Percentiles rank a stretch among this genome's conserved stretches.
Conservation (phyloP, 1,284 basidiomycete species). For the Vanrija pseudolonga region DNA sequence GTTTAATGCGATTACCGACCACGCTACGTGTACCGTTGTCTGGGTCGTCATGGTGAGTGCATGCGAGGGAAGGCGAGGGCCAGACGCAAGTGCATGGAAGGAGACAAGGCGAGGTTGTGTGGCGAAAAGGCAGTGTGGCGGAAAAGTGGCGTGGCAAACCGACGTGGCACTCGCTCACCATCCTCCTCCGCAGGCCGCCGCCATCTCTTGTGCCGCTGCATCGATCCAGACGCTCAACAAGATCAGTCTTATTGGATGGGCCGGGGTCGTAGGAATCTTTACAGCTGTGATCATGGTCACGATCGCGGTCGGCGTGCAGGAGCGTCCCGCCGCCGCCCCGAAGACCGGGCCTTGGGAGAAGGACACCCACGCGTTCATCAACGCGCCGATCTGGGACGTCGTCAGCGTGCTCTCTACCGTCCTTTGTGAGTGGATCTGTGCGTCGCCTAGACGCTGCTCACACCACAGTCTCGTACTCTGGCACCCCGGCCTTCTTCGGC, state of each 20-base stretch:
- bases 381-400: conserved; percentile 27
- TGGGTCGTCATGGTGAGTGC: conserved; percentile 25
- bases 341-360: conserved; percentile 30
- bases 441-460: too few relatives aligned
- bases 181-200: conserved; percentile 4
- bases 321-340: conserved; percentile 41
- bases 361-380: conserved; percentile 13
- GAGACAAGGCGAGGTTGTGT: too few relatives aligned
- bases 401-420: conserved; percentile 19
- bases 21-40: conserved; percentile 31
- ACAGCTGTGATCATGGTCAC: conserved; percentile 32
- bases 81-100: too few relatives aligned
- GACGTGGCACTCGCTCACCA: too few relatives aligned
- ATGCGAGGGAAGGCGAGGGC: too few relatives aligned
- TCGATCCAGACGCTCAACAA: conserved; percentile 28
- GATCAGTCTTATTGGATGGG: conserved; percentile 33
- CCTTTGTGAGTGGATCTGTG: conserved; percentile 1
- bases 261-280: conserved; percentile 25
- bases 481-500: conserved; percentile 28
- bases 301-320: conserved; percentile 34
- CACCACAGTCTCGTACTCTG: conserved; percentile 22
- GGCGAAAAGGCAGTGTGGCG: too few relatives aligned
- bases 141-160: too few relatives aligned
- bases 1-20: conserved; percentile 34
- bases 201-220: conserved; percentile 13